These are phyloP conservation scores for Candolleomyces aberdarensis DNA, from an alignment of 768 basidiomycete species.

Conservation along the genomic window DNA sequence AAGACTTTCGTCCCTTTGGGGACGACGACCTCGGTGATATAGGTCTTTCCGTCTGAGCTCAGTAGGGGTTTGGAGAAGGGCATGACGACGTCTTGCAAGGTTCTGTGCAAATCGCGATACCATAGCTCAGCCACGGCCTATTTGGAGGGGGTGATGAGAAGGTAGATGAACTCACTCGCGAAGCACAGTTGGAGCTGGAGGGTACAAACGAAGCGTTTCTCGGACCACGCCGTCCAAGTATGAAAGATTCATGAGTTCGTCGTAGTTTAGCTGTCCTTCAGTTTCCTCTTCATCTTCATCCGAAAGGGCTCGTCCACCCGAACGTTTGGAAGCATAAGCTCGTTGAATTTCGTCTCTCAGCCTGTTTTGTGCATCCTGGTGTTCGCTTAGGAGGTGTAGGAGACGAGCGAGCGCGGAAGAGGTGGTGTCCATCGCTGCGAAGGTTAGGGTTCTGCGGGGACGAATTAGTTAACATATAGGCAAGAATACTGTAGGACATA, in stretches of 20 bases:
- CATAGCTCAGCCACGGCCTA: not conserved
- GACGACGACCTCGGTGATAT: conserved; percentile 32
- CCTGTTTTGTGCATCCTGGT: conserved; percentile 28
- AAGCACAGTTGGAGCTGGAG: conserved; percentile 16
- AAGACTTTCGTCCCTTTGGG: conserved; percentile 37
- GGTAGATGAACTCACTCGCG: conserved; percentile 10
- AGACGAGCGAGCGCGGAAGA: conserved; percentile 36
- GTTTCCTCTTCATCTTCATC: conserved; percentile 16
- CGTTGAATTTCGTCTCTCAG: conserved; percentile 33
- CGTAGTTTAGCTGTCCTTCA: conserved; percentile 30
- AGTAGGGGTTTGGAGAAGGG: conserved; percentile 39
- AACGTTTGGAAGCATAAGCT: no score
- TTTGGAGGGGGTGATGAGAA: not conserved
- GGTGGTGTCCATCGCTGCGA: conserved; percentile 44
- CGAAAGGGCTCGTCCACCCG: no score
- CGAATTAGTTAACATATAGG: no score
- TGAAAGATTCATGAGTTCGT: conserved; percentile 32
- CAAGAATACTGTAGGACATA: not conserved
- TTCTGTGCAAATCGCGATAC: not conserved
- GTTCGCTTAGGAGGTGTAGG: conserved; percentile 30
- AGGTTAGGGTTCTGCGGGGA: conserved; percentile 22
- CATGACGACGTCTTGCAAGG: conserved; percentile 32
- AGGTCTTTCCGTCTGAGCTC: conserved; percentile 31
- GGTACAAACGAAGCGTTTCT: conserved; percentile 36
- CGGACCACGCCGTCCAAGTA: conserved; percentile 37